phyloP scores from a whole-genome alignment of 305 asterid species.

The Fraxinus nigra region DNA sequence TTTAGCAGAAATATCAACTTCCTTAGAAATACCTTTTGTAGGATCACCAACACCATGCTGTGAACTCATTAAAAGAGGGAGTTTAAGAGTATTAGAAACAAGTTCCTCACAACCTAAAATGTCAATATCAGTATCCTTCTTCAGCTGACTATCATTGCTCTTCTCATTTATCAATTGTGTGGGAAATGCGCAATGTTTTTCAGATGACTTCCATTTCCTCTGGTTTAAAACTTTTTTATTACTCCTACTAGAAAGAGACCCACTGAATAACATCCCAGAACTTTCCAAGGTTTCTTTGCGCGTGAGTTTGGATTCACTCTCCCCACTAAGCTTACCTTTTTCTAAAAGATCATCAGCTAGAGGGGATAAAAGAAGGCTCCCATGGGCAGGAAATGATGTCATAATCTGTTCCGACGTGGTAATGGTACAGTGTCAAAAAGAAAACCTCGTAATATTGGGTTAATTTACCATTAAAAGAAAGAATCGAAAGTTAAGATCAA shows the following conservation, averaged over 20 bases:
- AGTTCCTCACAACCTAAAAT: slow-evolving; percentile 66
- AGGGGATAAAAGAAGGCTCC: slow-evolving; percentile 67
- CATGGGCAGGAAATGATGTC: slow-evolving; percentile 56
- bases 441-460: neutral
- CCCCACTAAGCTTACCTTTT: slow-evolving; percentile 42
- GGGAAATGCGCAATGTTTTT: slow-evolving; percentile 31
- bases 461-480: neutral
- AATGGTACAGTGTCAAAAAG: slow-evolving; percentile 11
- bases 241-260: slow-evolving; percentile 45
- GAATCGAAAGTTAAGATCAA: slow-evolving; percentile 5
- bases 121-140: slow-evolving; percentile 50
- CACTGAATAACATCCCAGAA: slow-evolving; percentile 41
- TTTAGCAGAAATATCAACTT: neutral
- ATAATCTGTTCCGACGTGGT: slow-evolving; percentile 57
- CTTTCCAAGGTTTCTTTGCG: slow-evolving; percentile 35
- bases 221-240: slow-evolving; percentile 41
- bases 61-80: slow-evolving; percentile 66
- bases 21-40: neutral
- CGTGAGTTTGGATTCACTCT: slow-evolving; percentile 39
- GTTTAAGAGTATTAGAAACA: slow-evolving; percentile 71
- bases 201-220: slow-evolving; percentile 41
- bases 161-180: slow-evolving; percentile 30
- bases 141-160: slow-evolving; percentile 25
- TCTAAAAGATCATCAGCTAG: slow-evolving; percentile 61
- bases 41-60: slow-evolving; percentile 26